Conservation (phyloP, 164 flowering plant genomes). For the Akebia trifoliata region DNA sequence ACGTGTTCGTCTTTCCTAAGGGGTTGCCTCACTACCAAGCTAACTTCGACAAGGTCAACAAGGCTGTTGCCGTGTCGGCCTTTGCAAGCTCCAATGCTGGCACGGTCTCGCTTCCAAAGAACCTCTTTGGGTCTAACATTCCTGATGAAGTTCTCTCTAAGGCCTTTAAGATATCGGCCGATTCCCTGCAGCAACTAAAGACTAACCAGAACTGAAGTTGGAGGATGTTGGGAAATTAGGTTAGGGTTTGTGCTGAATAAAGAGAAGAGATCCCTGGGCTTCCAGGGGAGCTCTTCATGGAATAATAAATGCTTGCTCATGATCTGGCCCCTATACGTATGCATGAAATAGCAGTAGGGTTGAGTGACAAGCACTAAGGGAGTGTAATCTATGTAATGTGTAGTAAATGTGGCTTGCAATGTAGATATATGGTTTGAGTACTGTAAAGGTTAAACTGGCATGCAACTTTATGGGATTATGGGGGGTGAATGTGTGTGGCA, state of each 20-base stretch:
- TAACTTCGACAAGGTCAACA: conserved; percentile 14
- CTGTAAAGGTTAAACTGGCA: background rate
- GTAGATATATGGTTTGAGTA: background rate
- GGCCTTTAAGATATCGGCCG: conserved; percentile 16
- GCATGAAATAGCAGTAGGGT: background rate
- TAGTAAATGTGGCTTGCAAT: background rate
- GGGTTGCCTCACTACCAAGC: conserved; percentile 22
- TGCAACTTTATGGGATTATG: too few relatives aligned
- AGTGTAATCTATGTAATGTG: background rate
- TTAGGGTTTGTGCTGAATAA: background rate
- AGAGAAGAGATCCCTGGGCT: conserved; percentile 1
- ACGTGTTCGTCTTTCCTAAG: conserved; percentile 17
- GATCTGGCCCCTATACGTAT: too few relatives aligned
- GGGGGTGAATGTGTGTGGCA: too few relatives aligned
- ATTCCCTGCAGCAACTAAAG: conserved; percentile 1
- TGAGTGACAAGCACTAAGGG: background rate
- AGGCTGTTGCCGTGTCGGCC: conserved; percentile 13
- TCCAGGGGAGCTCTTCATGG: conserved; percentile 5
- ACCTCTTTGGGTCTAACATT: conserved; percentile 8
- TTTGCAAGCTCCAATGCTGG: conserved; percentile 14
- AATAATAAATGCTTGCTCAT: background rate
- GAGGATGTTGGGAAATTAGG: background rate
- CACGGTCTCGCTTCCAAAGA: conserved; percentile 8
- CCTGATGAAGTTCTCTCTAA: conserved; percentile 16
- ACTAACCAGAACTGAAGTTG: background rate